Evolutionary conservation across 2,329 filamentous ascomycete species (phyloP), one percentile per base, ranked within the genome.

Genomic region (Fusarium brachygibbosum): DNA sequence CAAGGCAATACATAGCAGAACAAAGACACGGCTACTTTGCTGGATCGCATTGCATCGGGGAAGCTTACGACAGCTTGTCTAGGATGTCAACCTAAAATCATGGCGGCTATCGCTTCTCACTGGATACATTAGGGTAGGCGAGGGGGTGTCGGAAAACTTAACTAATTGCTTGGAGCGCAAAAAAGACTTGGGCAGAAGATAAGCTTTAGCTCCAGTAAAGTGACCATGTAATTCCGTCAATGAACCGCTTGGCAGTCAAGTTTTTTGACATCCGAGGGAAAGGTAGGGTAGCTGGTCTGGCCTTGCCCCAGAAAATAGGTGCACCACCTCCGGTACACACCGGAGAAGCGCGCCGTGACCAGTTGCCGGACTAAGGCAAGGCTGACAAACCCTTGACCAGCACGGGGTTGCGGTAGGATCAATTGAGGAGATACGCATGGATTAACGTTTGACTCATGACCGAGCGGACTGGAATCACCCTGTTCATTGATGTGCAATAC

Each of bases 301-400:
- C 49, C 35, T 63, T 35, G 50, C 49, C 61, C 40, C 56, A 46
- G 25, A 66, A 23, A 34, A 51, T 23, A 46, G 46, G 31, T 53
- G 28, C 52, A 50, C 46, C 63, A 70, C 37, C 51, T 61, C 68
- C 67, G 63, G 55, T 50, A 23, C 35, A 41, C 37, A 35, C 51
- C 63, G 67, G 67, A 70, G 67, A 64, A 68, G 63, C 62, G 54
- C 41, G 56, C 41, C 48, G 32, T 52, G 37, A 38, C 35, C 29
- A 54, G 34, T 55, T 62, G 37, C 49, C 34, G 51, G 31, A 56
- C 41, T 49, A 70, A 70, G 63, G 63, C 67, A 64, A 67, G 67
- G 62, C 62, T 54, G 58, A 70, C 25, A 58, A 58, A 55, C 46
- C 40, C 48, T 63, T 34, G 41, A 55, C 38, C 34, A 50, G 66